A percentile compares a stretch with the other conserved stretches of the same genome.
Conservation (phyloP, 176 grass and related monocot species). For the Urochloa ruziziensis region DNA sequence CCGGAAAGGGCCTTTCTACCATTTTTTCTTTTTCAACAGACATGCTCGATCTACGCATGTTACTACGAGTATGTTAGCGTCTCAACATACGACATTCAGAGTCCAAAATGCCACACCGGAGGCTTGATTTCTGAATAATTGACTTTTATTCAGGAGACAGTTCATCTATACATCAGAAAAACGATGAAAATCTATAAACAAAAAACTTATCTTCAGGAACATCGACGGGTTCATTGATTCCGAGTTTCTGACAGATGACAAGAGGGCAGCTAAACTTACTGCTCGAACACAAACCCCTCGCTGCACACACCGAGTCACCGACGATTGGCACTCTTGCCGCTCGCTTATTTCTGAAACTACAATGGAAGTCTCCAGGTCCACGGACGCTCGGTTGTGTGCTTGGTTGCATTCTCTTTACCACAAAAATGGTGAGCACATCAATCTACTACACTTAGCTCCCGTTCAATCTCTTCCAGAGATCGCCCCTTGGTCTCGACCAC, state of each 20-base stretch:
- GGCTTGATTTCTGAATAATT: not conserved
- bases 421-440: conserved; percentile 18
- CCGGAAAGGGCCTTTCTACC: not conserved
- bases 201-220: not conserved
- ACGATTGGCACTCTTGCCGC: not conserved
- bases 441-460: conserved; percentile 44
- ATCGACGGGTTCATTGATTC: not conserved
- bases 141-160: conserved; percentile 18
- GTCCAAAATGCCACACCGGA: not conserved
- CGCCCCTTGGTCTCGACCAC: conserved; percentile 93
- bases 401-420: not conserved
- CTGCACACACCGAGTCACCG: not conserved
- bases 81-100: not conserved
- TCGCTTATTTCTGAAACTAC: conserved; percentile 31
- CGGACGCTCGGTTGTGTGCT: not conserved
- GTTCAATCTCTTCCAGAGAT: conserved; percentile 92
- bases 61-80: too few species aligned
- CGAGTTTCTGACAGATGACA: conserved; percentile 9
- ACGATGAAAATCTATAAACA: not conserved
- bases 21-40: not conserved
- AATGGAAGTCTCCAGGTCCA: not conserved
- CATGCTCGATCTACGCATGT: not conserved
- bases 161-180: conserved; percentile 32
- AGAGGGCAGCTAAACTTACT: not conserved
- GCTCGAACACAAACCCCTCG: not conserved